Evolutionary conservation across 768 basidiomycete genomes (phyloP).

Genomic region (Mycena rosella): DNA sequence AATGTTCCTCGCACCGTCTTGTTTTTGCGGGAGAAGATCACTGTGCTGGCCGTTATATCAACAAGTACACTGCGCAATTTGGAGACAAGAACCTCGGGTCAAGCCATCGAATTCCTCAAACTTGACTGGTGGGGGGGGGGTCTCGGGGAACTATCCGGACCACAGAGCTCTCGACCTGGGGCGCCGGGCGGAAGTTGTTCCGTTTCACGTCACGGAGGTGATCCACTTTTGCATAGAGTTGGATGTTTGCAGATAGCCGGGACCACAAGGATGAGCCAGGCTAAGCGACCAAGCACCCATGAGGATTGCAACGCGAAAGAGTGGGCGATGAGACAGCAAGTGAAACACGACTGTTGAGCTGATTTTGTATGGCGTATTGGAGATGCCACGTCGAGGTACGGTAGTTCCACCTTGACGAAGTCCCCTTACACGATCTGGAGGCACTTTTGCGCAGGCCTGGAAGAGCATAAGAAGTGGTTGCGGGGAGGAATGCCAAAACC

Average conservation of each 20-base stretch:
- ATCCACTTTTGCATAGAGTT: conserved; percentile 96
- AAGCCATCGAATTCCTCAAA: conserved; percentile 99
- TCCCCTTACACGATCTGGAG: conserved; percentile 95
- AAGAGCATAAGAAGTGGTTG: neutral
- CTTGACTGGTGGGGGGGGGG: conserved; percentile 92
- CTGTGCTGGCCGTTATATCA: too few relatives aligned
- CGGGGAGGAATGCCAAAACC: conserved; percentile 13
- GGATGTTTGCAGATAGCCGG: conserved; percentile 93
- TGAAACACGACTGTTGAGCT: conserved; percentile 97
- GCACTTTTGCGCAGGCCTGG: conserved; percentile 93
- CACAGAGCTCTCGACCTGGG: conserved; percentile 94
- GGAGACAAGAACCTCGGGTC: conserved; percentile 58
- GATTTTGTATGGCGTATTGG: conserved; percentile 98
- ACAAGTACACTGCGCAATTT: neutral
- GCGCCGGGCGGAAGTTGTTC: conserved; percentile 96
- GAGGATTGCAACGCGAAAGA: conserved; percentile 93
- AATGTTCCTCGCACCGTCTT: neutral
- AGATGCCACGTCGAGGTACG: conserved; percentile 98
- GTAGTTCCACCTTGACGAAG: conserved; percentile 96
- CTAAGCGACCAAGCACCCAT: conserved; percentile 93
- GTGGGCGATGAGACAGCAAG: conserved; percentile 93
- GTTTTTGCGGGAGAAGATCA: neutral
- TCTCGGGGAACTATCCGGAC: conserved; percentile 91
- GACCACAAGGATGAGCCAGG: conserved; percentile 92
- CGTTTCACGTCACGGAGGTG: conserved; percentile 94